Conservation (phyloP, 176 grass and related monocot species). For the Phoenix roebelenii region DNA sequence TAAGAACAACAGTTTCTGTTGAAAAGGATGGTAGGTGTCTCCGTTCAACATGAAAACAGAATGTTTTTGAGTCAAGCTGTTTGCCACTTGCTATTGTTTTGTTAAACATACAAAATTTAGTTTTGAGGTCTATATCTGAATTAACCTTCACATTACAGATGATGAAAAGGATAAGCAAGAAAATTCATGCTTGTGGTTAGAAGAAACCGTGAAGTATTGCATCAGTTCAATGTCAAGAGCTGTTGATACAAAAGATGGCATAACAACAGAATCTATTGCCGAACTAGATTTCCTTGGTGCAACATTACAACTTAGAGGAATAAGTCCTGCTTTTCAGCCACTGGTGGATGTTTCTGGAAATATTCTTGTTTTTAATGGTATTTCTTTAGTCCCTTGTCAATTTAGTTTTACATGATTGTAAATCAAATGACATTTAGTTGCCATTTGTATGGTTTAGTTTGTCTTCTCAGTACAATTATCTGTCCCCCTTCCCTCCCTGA, state of each 20-base stretch:
- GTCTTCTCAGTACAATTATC: too few relatives aligned
- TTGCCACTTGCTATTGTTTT: neutral
- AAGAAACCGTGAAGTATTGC: neutral
- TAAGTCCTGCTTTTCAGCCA: constrained; percentile 48
- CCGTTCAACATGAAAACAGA: neutral
- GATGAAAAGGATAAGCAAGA: neutral
- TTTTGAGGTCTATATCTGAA: neutral
- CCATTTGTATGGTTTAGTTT: neutral
- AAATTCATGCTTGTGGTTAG: neutral
- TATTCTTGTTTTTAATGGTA: constrained; percentile 90
- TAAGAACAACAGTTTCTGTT: constrained; percentile 8
- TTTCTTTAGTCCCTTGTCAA: neutral
- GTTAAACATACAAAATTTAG: constrained; percentile 2
- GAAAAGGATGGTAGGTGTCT: constrained; percentile 19
- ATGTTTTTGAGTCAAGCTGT: neutral
- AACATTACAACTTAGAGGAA: constrained; percentile 69
- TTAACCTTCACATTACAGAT: neutral
- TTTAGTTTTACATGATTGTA: neutral
- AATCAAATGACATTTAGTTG: neutral
- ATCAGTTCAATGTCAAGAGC: constrained; percentile 1
- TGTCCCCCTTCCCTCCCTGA: too few relatives aligned
- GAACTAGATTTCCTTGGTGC: constrained; percentile 62
- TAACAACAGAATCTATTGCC: neutral
- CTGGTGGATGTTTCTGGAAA: constrained; percentile 38
- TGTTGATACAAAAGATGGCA: neutral